Percentiles rank a stretch among this genome's conserved stretches.
Conservation (phyloP, 2,329 filamentous ascomycete species). For the Harringtonia lauricola region DNA sequence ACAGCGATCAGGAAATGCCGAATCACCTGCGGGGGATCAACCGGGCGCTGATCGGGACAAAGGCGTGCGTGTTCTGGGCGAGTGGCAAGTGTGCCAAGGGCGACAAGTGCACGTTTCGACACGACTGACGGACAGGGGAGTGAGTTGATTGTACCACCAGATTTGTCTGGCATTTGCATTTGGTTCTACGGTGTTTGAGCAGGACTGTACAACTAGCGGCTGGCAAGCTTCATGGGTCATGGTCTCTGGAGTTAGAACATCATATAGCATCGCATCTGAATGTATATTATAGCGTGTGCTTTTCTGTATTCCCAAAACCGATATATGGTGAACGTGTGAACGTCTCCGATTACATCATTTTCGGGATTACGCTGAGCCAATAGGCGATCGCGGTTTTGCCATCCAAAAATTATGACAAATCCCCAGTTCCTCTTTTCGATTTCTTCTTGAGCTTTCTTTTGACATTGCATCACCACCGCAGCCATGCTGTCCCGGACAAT, state of each 20-base stretch:
- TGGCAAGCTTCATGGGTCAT: too few relatives aligned
- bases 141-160: too few relatives aligned
- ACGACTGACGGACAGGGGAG: too few relatives aligned
- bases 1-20: conserved; percentile 22
- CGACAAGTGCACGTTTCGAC: conserved; percentile 63
- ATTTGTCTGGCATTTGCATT: too few relatives aligned
- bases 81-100: conserved; percentile 64
- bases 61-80: conserved; percentile 59
- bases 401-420: background rate
- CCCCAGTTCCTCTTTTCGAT: background rate
- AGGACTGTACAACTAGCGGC: too few relatives aligned
- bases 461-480: background rate
- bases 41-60: conserved; percentile 50
- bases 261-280: too few relatives aligned
- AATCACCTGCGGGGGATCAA: conserved; percentile 35
- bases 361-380: background rate
- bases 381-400: background rate
- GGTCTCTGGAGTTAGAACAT: too few relatives aligned
- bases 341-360: background rate
- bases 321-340: too few relatives aligned
- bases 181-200: too few relatives aligned
- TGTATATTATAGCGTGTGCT: too few relatives aligned
- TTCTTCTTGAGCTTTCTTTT: background rate
- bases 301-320: too few relatives aligned
- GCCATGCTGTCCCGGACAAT: conserved; percentile 10